Percentiles rank a stretch among this genome's conserved stretches.
phyloP scores from a whole-genome alignment of 345 rosid species.

The Linum lewisii region DNA sequence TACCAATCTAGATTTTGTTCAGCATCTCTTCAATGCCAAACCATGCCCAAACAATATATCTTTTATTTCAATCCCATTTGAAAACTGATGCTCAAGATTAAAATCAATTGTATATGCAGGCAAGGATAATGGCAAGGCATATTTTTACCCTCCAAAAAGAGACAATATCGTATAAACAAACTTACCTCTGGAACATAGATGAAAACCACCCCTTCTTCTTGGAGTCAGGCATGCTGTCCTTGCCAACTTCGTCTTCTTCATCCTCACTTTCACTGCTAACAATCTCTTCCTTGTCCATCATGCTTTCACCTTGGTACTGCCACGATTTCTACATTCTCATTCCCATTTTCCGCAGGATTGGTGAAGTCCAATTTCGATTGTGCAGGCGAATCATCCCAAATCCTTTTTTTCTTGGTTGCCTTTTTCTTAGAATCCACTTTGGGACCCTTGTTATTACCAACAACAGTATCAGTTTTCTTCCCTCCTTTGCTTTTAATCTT shows the following conservation, averaged over 20 bases:
- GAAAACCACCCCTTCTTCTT: constrained; percentile 96
- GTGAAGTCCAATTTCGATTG: constrained; percentile 79
- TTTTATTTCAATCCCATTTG: no score
- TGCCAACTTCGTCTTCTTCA: constrained; percentile 61
- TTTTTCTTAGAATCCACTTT: constrained; percentile 72
- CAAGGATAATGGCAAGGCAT: no score
- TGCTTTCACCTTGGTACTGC: constrained; percentile 89
- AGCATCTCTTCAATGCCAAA: not conserved
- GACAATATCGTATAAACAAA: not conserved
- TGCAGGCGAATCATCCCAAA: constrained; percentile 82
- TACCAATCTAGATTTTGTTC: no score
- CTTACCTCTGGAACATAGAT: constrained; percentile 88
- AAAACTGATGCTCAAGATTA: no score
- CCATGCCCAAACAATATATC: not conserved
- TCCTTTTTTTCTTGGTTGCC: constrained; percentile 71
- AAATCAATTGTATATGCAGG: no score
- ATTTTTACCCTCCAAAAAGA: no score
- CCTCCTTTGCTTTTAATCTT: constrained; percentile 81
- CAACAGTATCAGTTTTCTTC: constrained; percentile 71
- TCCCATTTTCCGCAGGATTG: constrained; percentile 47
- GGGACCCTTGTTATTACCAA: constrained; percentile 42
- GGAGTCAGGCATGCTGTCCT: constrained; percentile 54
- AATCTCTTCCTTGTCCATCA: constrained; percentile 96
- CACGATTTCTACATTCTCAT: constrained; percentile 44
- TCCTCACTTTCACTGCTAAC: constrained; percentile 73